Evolutionary conservation across 2,329 filamentous ascomycete species (phyloP), one percentile per base, ranked within the genome.

Genomic region (Raffaelea deltoideospora): DNA sequence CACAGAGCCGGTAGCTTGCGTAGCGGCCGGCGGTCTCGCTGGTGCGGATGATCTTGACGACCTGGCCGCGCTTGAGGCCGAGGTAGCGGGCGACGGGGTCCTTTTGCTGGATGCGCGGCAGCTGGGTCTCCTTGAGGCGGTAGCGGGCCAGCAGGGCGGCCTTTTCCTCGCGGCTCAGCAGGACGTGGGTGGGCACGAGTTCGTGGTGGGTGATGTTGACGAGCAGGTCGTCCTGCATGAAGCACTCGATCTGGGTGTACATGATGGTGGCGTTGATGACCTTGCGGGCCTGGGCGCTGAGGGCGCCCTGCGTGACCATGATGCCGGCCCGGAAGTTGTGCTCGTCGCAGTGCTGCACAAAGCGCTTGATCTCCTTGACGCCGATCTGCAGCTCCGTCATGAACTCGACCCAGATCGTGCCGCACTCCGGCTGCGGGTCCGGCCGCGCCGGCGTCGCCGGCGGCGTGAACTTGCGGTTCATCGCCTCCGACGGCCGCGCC

Each of bases 161-260:
- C 71, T 95, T 95, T 67, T 98, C 90, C 50, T 92, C 85, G 32
- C 76, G 72, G 50, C 84, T 93, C 39, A 98, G 73, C 42, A 96
- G 63, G 27, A 96, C 78, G 55, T 98, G 90, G 55, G 82, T 86
- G 31, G 90, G 90, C 22, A 98, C 90, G 38, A 98, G 72, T 61
- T 96, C 88, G 63, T 98, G 90, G 57, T 87, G 83, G 41, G 88
- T 96, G 58, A 98, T 96, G 63, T 98, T 98, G 59, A 98, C 87
- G 41, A 96, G 69, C 49, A 98, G 61, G 60, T 98, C 90, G 56
- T 90, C 81, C 66, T 96, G 90, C 49, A 88, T 74, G 64, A 98
- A 98, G 55, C 85, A 84, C 65, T 98, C 90, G 52, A 95, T 84
- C 52, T 82, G 76, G 38, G 80, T 81, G 54, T 75, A 70, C 43